Evolutionary conservation across 192 early-diverging fungal genomes (phyloP), one percentile per base, ranked within the genome.

Genomic region (Entophlyctis luteolus): DNA sequence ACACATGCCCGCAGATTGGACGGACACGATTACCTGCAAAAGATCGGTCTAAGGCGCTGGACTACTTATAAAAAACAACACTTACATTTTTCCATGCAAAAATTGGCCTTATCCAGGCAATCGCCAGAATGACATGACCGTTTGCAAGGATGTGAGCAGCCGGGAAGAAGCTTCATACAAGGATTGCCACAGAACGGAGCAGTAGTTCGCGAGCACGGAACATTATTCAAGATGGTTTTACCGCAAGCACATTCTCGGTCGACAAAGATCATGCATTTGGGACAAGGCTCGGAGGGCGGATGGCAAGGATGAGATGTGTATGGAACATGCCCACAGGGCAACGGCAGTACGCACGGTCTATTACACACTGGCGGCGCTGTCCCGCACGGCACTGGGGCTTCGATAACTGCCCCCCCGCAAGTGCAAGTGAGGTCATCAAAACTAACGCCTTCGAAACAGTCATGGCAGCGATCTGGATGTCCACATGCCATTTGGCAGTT

Each of bases 361-460:
- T 75, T 81, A 68, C 94, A 98, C 2, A 75, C 71, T 0, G 92
- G 94, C 12, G 91, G 80, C 31, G 77, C 67, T 0, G 89, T 87
- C 0, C 90, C 90, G 65, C 96, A 98, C 16, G 90, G 78, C 59
- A 96, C 89, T 2, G 96, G 96, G 25, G 96, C 88, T 58, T 86
- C 78, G 28, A 92, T 50, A 14, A 85, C 81, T 0, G 93, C 93
- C 5, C 83, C 80, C 33, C 93, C 93, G 74, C 96, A 98, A 29
- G 86, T 77, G 57, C 96, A 98, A 18, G 87, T 75, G 5, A 93
- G 75, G 67, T 95, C 92, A 27, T 90, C 91, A 73, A 93, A 91
- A 18, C 83, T 82, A 1, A 92, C 89, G 34, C 81, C 81, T 38
- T 75, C 81, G 16, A 81, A 49, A 58, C 80, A 84, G 48, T 82